A percentile compares a stretch with the other conserved stretches of the same genome.
These are phyloP conservation scores for Podaxis sp. DNA, from an alignment of 768 basidiomycete genomes.

Conservation along the genomic window DNA sequence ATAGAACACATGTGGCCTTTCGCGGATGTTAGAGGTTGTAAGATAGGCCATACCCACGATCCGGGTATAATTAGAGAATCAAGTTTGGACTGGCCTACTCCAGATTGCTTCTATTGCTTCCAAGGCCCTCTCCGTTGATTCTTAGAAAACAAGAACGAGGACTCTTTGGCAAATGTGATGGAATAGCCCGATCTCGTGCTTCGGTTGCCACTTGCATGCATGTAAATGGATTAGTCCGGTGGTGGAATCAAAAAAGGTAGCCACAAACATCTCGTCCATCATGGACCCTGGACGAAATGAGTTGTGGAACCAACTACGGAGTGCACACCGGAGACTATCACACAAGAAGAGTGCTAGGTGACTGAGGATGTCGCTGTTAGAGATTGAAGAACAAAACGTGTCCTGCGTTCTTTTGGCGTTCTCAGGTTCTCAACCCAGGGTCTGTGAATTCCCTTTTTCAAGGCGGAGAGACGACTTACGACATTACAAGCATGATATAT, in stretches of 20 bases:
- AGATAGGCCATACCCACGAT: background rate
- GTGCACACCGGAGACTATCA: background rate
- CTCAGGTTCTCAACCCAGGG: background rate
- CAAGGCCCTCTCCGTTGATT: background rate
- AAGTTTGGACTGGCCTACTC: background rate
- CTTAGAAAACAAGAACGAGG: background rate
- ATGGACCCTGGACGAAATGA: background rate
- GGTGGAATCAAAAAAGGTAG: background rate
- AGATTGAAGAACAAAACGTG: background rate
- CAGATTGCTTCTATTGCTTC: constrained; percentile 4
- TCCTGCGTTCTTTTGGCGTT: background rate
- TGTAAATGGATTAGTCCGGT: background rate
- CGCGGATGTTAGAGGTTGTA: background rate
- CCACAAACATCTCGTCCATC: background rate
- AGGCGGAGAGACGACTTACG: background rate
- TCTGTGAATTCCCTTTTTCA: background rate
- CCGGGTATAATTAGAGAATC: background rate
- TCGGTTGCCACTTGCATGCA: background rate
- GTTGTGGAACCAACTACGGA: background rate
- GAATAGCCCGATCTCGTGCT: background rate
- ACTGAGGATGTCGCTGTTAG: background rate
- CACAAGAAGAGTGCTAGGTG: constrained; percentile 1
- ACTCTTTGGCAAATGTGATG: background rate
- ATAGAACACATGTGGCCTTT: constrained; percentile 3
- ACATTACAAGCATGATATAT: background rate